These are phyloP conservation scores for Jatropha curcas DNA, from an alignment of 345 rosid species.

Conservation along the genomic window DNA sequence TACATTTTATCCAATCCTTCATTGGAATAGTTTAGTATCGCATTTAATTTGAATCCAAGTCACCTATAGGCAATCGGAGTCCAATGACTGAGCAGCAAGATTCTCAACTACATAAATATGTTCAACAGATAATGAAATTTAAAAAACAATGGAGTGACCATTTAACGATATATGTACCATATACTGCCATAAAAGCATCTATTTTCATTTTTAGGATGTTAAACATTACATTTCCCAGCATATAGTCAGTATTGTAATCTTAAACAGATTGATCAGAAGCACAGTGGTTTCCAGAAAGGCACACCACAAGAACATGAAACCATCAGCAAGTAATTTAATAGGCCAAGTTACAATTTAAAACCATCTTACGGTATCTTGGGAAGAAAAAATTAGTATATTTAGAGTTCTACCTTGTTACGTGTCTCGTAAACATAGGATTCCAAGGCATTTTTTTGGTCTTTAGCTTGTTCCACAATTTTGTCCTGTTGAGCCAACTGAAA, in stretches of 20 bases:
- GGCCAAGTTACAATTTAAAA: neutral
- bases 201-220: neutral
- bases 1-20: neutral
- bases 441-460: slow-evolving; percentile 70
- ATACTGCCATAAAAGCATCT: neutral
- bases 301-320: neutral
- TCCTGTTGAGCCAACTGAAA: slow-evolving; percentile 58
- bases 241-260: neutral
- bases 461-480: slow-evolving; percentile 63
- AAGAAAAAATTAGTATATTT: neutral
- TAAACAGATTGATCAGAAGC: neutral
- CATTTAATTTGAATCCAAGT: neutral
- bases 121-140: neutral
- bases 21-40: neutral
- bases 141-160: neutral
- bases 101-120: neutral
- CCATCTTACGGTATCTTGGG: neutral
- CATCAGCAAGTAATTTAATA: neutral
- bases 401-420: slow-evolving; percentile 68
- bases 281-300: neutral
- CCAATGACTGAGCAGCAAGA: neutral
- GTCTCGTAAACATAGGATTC: slow-evolving; percentile 81
- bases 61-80: neutral
- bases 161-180: neutral
- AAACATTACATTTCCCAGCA: neutral